These are phyloP conservation scores for Diplodia sapinea DNA, from an alignment of 2,329 filamentous ascomycete species.

Conservation along the genomic window DNA sequence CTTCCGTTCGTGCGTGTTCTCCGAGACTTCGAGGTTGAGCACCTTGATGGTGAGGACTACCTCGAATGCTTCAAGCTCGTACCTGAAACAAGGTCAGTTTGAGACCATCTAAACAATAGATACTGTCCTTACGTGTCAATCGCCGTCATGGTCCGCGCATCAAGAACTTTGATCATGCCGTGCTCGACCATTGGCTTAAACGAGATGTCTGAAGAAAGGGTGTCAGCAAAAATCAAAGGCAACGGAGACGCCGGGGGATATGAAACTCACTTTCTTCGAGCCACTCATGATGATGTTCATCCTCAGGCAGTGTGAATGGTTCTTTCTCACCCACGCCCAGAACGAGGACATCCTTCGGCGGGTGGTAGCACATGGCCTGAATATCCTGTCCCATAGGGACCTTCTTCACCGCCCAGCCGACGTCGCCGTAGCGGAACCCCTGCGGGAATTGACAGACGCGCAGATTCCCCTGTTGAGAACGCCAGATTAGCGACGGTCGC, in stretches of 20 bases:
- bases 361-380: constrained; percentile 76
- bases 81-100: constrained; percentile 40
- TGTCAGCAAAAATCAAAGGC: background rate
- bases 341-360: constrained; percentile 75
- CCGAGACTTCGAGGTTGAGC: constrained; percentile 85
- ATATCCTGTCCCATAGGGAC: constrained; percentile 73
- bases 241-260: constrained; percentile 3
- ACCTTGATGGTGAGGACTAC: constrained; percentile 81
- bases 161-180: constrained; percentile 78
- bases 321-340: constrained; percentile 71
- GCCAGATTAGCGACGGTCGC: constrained; percentile 32
- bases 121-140: constrained; percentile 66
- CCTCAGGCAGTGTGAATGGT: constrained; percentile 82
- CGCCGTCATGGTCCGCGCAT: constrained; percentile 75
- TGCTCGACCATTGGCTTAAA: constrained; percentile 72
- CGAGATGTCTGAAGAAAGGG: constrained; percentile 50
- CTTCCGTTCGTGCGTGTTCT: constrained; percentile 84
- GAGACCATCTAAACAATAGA: background rate
- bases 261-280: constrained; percentile 66
- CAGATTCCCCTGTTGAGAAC: constrained; percentile 63
- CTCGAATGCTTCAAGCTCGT: constrained; percentile 76
- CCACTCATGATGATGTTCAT: constrained; percentile 84
- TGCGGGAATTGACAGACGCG: constrained; percentile 74
- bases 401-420: constrained; percentile 77
- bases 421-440: constrained; percentile 71